Evolutionary conservation across 495 filamentous ascomycete genomes (phyloP).

Genomic region (Penicillium coffeae): DNA sequence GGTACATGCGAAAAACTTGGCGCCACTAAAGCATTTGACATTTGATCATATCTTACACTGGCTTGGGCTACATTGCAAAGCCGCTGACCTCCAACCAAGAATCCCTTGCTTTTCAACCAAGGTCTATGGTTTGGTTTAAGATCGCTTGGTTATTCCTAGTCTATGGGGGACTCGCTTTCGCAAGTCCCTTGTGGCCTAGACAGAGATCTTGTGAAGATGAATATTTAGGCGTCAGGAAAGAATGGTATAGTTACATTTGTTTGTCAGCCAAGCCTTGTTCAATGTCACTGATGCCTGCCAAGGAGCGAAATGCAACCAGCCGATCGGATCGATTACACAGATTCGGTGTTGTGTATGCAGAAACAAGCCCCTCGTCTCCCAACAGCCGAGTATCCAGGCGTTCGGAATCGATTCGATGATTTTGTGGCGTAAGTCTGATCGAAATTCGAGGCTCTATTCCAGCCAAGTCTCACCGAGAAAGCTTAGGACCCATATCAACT

Average conservation of each 20-base stretch:
- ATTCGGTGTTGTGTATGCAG: conserved; percentile 46
- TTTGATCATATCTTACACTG: too few relatives aligned
- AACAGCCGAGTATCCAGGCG: conserved; percentile 43
- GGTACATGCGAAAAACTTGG: too few relatives aligned
- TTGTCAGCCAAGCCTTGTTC: background rate
- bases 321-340: conserved; percentile 41
- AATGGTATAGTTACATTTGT: conserved; percentile 3
- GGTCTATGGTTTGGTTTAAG: background rate
- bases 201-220: background rate
- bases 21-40: too few relatives aligned
- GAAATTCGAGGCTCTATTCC: too few relatives aligned
- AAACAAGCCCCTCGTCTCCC: conserved; percentile 37
- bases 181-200: background rate
- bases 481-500: conserved; percentile 42
- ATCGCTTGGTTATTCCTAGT: background rate
- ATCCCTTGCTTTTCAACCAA: background rate
- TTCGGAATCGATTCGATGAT: conserved; percentile 49
- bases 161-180: background rate
- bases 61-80: too few relatives aligned
- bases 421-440: conserved; percentile 51
- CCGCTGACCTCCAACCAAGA: too few relatives aligned
- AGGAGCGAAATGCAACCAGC: conserved; percentile 38
- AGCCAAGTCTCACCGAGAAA: conserved; percentile 13
- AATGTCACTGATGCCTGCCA: background rate
- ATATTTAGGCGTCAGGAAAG: background rate